Evolutionary conservation across 768 basidiomycete genomes (phyloP), one percentile per base, ranked within the genome.

Genomic region (Lactarius sp.): DNA sequence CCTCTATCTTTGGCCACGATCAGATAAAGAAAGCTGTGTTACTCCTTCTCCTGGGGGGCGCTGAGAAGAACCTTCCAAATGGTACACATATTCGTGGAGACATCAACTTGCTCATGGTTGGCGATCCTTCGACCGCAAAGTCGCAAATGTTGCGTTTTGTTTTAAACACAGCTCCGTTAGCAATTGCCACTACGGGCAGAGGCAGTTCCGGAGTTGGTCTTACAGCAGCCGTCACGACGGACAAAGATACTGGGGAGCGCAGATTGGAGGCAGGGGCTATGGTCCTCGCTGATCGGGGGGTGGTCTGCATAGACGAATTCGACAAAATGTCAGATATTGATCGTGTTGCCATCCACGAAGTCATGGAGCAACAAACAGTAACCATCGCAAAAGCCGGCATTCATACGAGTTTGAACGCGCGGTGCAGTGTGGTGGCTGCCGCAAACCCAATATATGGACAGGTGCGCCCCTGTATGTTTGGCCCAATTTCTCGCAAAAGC

Each of bases 271-370:
- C 97, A 4, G 97, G 97, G 50, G 97, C 97, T 13, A 99, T 99
- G 97, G 97, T 99, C 59, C 87, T 99, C 63, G 97, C 97, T 34
- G 97, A 99, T 75, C 87, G 96, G 69, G 97, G 97, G 18, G 94
- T 99, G 22, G 96, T 99, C 51, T 99, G 97, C 75, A 98, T 99
- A 70, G 97, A 99, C 75, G 97, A 99, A 76, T 99, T 99, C 71
- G 97, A 99, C 82, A 99, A 99, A 75, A 98, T 99, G 97, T 95
- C 93, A 33, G 97, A 99, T 72, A 83, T 98, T 68, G 97, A 99
- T 77, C 86, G 97, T 68, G 96, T 98, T 20, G 96, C 97, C 39
- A 99, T 99, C 70, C 97, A 99, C 77, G 97, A 99, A 84, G 97
- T 98, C 72, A 99, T 99, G 97, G 97, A 98, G 73, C 96, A 98